phyloP scores from a whole-genome alignment of 805 yeast genomes.

The Sugiyamaella smithiae region DNA sequence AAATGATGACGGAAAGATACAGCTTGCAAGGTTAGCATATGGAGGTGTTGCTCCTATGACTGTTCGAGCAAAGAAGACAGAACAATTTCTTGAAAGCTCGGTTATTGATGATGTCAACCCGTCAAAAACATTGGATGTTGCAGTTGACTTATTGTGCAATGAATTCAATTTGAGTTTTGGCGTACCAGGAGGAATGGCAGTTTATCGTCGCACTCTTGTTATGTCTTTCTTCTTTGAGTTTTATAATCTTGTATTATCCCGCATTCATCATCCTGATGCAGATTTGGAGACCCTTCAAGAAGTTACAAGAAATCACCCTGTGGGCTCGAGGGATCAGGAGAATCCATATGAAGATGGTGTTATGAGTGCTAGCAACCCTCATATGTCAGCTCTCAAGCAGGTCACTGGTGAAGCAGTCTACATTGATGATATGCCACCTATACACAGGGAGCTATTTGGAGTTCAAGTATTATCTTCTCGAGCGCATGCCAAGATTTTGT shows the following conservation, averaged over 20 bases:
- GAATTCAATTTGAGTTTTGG: conserved; percentile 42
- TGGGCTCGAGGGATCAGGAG: conserved; percentile 40
- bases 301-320: conserved; percentile 40
- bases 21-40: conserved; percentile 38
- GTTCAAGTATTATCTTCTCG: conserved; percentile 44
- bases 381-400: conserved; percentile 46
- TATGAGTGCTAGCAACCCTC: conserved; percentile 43
- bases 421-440: conserved; percentile 45
- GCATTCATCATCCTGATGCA: conserved; percentile 17
- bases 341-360: conserved; percentile 39
- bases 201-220: conserved; percentile 44
- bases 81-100: conserved; percentile 16
- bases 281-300: conserved; percentile 35
- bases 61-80: conserved; percentile 39
- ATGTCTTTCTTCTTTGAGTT: conserved; percentile 47
- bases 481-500: conserved; percentile 43
- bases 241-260: conserved; percentile 32
- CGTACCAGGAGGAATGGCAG: conserved; percentile 52
- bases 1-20: conserved; percentile 22
- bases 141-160: conserved; percentile 29
- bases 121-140: conserved; percentile 32
- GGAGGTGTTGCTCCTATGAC: conserved; percentile 53
- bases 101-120: conserved; percentile 21
- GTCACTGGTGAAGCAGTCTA: conserved; percentile 49
- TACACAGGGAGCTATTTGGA: conserved; percentile 41